A percentile compares a stretch with the other conserved stretches of the same genome.
Conservation (phyloP, 352 stramenopile genomes). For the Pythium inflatum region DNA sequence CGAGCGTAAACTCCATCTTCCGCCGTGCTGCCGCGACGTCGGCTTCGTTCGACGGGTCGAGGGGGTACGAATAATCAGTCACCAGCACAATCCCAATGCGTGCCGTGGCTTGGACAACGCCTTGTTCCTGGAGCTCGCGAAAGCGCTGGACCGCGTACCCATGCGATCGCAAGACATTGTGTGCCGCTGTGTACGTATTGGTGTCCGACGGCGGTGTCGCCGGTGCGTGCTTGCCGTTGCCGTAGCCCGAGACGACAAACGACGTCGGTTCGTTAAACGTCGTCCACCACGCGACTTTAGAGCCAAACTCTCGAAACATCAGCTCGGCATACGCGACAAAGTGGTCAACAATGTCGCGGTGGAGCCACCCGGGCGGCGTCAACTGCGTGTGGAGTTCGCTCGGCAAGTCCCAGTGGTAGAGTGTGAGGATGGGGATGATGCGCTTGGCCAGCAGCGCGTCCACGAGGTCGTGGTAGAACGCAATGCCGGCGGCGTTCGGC, state of each 20-base stretch:
- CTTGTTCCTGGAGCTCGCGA: constrained; percentile 63
- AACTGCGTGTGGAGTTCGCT: constrained; percentile 83
- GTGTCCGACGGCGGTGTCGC: constrained; percentile 40
- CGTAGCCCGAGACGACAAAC: constrained; percentile 88
- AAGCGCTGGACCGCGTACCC: constrained; percentile 85
- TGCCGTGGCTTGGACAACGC: constrained; percentile 46
- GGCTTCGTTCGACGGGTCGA: constrained; percentile 57
- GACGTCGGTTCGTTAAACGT: constrained; percentile 96
- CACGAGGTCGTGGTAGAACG: constrained; percentile 94
- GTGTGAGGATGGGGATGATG: constrained; percentile 92
- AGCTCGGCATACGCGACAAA: constrained; percentile 91
- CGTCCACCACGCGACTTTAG: constrained; percentile 93
- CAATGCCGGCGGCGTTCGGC: constrained; percentile 87
- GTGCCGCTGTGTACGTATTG: constrained; percentile 63
- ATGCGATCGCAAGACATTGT: constrained; percentile 94
- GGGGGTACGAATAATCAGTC: constrained; percentile 72
- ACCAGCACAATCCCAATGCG: constrained; percentile 94
- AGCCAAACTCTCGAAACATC: constrained; percentile 91
- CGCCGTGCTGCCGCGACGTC: constrained; percentile 71
- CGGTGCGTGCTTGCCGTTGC: constrained; percentile 55
- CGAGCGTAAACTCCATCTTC: constrained; percentile 90
- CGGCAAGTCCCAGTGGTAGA: constrained; percentile 97
- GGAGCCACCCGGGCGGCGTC: constrained; percentile 68
- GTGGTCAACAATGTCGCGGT: constrained; percentile 56
- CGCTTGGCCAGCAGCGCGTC: constrained; percentile 74